Percentiles rank a stretch among this genome's conserved stretches.
Evolutionary conservation across 371 early-diverging fungal species (phyloP).

Genomic region (Apophysomyces elegans): DNA sequence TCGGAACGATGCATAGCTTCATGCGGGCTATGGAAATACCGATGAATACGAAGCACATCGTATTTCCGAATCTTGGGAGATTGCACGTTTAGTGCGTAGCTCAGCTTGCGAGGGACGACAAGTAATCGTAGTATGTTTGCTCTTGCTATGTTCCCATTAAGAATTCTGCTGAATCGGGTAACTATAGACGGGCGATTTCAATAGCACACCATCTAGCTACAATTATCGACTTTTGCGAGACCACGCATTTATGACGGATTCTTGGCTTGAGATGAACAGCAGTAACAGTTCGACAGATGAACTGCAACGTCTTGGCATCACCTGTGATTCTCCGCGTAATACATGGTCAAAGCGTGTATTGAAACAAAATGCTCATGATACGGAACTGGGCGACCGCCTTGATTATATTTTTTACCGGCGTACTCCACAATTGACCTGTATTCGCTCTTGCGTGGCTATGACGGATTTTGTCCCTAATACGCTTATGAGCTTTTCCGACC

Average conservation of each 20-base stretch:
- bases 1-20: constrained; percentile 42
- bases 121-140: constrained; percentile 55
- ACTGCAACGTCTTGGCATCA: constrained; percentile 53
- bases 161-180: neutral
- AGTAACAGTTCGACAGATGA: constrained; percentile 23
- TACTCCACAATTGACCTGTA: constrained; percentile 46
- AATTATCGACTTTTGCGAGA: constrained; percentile 46
- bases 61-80: constrained; percentile 66
- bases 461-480: constrained; percentile 46
- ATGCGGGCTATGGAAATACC: constrained; percentile 56
- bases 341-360: constrained; percentile 49
- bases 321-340: constrained; percentile 63
- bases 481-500: constrained; percentile 56
- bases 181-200: constrained; percentile 62
- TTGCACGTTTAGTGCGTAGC: constrained; percentile 44
- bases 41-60: constrained; percentile 59
- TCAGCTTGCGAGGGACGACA: constrained; percentile 56
- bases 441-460: constrained; percentile 44
- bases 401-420: constrained; percentile 63
- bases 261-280: constrained; percentile 46
- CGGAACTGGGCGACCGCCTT: constrained; percentile 56
- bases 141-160: neutral
- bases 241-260: constrained; percentile 59
- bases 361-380: constrained; percentile 29
- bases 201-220: constrained; percentile 56